Conservation (phyloP, 345 rosid species). For the Anacardium occidentale region DNA sequence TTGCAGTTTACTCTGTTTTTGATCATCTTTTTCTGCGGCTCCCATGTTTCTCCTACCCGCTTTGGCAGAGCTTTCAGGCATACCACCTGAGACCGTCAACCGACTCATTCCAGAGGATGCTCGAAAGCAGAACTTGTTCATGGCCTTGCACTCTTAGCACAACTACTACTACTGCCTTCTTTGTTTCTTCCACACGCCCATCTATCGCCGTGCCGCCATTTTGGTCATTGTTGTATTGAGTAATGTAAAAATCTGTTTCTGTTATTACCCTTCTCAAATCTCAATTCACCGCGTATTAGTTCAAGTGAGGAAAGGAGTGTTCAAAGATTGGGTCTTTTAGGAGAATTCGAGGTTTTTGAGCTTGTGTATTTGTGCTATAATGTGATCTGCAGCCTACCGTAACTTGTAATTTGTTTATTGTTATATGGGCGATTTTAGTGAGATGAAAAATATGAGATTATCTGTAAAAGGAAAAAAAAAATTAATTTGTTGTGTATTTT, state of each 20-base stretch:
- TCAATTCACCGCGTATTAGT: not conserved
- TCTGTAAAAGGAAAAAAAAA: slow-evolving; percentile 5
- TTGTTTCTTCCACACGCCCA: not conserved
- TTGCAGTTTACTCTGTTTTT: not conserved
- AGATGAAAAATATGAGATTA: slow-evolving; percentile 9
- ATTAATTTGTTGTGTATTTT: not conserved
- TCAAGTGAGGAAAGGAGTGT: slow-evolving; percentile 21
- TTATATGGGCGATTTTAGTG: slow-evolving; percentile 14
- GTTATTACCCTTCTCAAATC: not conserved
- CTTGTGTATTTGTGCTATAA: slow-evolving; percentile 17
- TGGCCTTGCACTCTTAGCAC: slow-evolving; percentile 68
- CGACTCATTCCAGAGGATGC: slow-evolving; percentile 83
- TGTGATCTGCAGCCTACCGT: slow-evolving; percentile 15
- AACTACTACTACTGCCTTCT: not conserved
- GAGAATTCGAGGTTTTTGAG: slow-evolving; percentile 29
- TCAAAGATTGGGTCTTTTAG: slow-evolving; percentile 19
- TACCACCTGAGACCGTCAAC: slow-evolving; percentile 59
- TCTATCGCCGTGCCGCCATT: not conserved
- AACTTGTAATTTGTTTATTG: slow-evolving; percentile 24
- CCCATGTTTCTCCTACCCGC: not conserved
- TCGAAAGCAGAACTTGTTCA: slow-evolving; percentile 86
- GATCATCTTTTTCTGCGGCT: not conserved
- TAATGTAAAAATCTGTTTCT: slow-evolving; percentile 18
- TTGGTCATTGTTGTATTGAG: slow-evolving; percentile 3
- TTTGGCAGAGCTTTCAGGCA: slow-evolving; percentile 68